These are phyloP conservation scores for Erodium maritimum DNA, from an alignment of 345 rosid genomes.

Conservation along the genomic window DNA sequence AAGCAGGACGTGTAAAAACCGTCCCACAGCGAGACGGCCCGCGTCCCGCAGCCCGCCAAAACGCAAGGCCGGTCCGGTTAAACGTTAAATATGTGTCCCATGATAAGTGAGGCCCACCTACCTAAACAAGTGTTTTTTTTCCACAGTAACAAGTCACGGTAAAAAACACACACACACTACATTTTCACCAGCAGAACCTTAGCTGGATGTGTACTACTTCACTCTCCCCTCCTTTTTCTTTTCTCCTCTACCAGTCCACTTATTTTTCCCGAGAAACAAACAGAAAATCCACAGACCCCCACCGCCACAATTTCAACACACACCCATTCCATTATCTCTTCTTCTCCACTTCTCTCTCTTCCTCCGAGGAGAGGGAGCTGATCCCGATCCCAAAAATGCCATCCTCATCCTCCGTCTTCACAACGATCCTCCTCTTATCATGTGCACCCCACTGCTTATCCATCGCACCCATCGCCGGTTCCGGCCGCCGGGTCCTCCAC, in stretches of 20 bases:
- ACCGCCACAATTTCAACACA: neutral
- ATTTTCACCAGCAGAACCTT: neutral
- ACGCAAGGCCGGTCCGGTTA: no score
- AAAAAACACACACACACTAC: neutral
- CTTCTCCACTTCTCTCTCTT: no score
- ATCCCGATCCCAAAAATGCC: neutral
- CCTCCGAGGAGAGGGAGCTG: no score
- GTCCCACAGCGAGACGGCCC: no score
- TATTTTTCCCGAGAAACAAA: neutral
- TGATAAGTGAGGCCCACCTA: no score
- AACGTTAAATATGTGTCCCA: no score
- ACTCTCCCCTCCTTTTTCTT: no score
- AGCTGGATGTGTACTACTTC: neutral
- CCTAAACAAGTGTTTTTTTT: no score
- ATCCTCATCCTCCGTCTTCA: neutral
- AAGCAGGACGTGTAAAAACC: no score
- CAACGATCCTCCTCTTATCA: neutral
- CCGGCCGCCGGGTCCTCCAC: neutral
- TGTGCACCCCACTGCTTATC: neutral
- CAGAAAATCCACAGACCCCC: neutral
- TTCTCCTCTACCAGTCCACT: neutral
- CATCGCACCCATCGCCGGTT: neutral
- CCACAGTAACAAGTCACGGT: no score
- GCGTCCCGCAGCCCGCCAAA: no score
- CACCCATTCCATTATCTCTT: no score